phyloP scores from a whole-genome alignment of 169 alveolate species.

The Eimeria acervulina region DNA sequence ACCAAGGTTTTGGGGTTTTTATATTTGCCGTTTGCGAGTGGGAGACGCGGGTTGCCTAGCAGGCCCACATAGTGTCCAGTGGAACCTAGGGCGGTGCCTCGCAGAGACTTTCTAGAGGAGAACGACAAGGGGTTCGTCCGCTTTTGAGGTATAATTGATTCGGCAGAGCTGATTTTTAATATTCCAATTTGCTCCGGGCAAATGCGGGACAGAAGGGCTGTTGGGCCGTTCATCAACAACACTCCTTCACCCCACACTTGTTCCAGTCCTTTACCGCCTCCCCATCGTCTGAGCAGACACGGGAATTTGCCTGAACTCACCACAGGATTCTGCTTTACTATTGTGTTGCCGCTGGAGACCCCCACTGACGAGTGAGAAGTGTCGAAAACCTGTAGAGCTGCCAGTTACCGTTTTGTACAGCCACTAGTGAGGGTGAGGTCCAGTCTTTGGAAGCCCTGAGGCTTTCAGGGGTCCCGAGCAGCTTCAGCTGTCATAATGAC shows the following conservation, averaged over 20 bases:
- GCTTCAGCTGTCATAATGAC: neutral
- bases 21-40: too few species aligned
- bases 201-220: neutral
- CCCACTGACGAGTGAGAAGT: neutral
- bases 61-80: too few species aligned
- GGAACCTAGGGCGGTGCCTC: too few species aligned
- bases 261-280: neutral
- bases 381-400: neutral
- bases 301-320: neutral
- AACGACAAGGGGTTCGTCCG: too few species aligned
- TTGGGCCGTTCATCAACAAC: neutral
- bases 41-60: too few species aligned
- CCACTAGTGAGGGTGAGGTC: neutral
- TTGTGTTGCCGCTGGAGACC: neutral
- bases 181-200: too few species aligned
- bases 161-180: too few species aligned
- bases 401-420: neutral
- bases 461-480: neutral
- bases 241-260: neutral
- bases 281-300: too few species aligned
- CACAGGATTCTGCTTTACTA: neutral
- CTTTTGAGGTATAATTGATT: too few species aligned
- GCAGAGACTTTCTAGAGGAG: too few species aligned
- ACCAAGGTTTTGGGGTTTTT: too few species aligned
- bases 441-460: neutral